Conservation (phyloP, 2,329 filamentous ascomycete genomes). For the Thielaviopsis ethacetica region DNA sequence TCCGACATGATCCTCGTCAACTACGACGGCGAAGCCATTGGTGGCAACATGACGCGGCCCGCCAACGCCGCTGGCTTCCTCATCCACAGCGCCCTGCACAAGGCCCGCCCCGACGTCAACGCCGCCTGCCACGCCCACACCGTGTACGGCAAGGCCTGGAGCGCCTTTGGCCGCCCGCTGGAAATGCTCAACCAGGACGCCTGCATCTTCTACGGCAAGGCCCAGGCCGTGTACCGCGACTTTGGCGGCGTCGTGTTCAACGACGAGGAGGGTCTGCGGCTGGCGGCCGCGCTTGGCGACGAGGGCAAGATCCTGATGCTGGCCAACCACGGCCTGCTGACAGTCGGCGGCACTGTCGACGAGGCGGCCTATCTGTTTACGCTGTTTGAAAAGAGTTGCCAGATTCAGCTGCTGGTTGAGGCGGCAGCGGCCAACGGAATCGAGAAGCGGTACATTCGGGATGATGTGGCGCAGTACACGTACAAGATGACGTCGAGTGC, state of each 20-base stretch:
- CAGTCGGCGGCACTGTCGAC: slow-evolving; percentile 50
- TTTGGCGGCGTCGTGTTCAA: slow-evolving; percentile 34
- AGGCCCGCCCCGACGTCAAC: slow-evolving; percentile 43
- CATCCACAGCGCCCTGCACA: slow-evolving; percentile 50
- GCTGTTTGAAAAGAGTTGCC: slow-evolving; percentile 49
- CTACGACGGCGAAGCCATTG: slow-evolving; percentile 38
- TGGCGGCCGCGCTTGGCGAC: slow-evolving; percentile 43
- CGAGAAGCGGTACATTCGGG: slow-evolving; percentile 22
- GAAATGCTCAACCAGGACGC: slow-evolving; percentile 56
- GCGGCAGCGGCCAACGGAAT: slow-evolving; percentile 29
- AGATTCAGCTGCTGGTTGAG: slow-evolving; percentile 50
- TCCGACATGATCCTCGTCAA: slow-evolving; percentile 53
- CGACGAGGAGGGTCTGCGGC: slow-evolving; percentile 43
- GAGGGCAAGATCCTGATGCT: slow-evolving; percentile 44
- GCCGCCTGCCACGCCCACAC: slow-evolving; percentile 53
- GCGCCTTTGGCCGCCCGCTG: slow-evolving; percentile 40
- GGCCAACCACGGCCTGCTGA: slow-evolving; percentile 54
- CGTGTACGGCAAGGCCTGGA: slow-evolving; percentile 48
- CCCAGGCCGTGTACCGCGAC: slow-evolving; percentile 45
- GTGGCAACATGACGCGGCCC: slow-evolving; percentile 36
- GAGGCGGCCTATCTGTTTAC: slow-evolving; percentile 56
- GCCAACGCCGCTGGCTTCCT: slow-evolving; percentile 53
- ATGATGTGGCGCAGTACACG: slow-evolving; percentile 25
- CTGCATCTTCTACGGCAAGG: slow-evolving; percentile 39
- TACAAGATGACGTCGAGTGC: slow-evolving; percentile 15